Evolutionary conservation across 176 grass and related monocot species (phyloP), one percentile per base, ranked within the genome.

Genomic region (Canna indica): DNA sequence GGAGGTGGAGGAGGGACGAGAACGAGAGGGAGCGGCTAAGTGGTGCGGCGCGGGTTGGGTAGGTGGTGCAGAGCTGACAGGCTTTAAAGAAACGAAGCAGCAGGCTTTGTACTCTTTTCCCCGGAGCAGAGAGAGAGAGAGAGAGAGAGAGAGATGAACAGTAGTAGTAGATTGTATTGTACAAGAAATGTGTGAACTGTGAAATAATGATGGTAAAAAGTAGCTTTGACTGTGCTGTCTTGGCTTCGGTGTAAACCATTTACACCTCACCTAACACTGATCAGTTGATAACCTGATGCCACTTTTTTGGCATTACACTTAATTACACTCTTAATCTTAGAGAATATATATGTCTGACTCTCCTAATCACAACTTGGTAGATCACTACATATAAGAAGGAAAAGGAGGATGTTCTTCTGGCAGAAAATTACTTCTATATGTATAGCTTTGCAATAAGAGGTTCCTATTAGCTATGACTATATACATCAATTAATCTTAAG

Each of bases 21-120:
- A 65, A 27, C 36, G 34, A 20, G 53, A 62, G 24, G 57, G 61
- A 63, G 15, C 27, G 5, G 59, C 12, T 12, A 17, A 29, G 29
- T 6, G 28, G 30, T 15, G 59, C 4, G 29, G 14, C 27, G 54
- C 45, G 30, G 10, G 5, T 66, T 65, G 7, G 63, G 34, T 65
- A 12, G 35, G 63, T 66, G 62, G 63, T 74, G 67, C 75, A 84
- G 91, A 92, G 82, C 79, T 76, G 66, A 90, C 88, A 87, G 59
- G 77, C 86, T 85, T 87, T 87, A 97, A 87, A 92, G 82, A 42
- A 47, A 13, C 33, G 70, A 75, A 64, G 76, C 74, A 54, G 80
- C 75, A 75, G n/a, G 82, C 53, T 61, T 64, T 61, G 39, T 74
- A 57, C 64, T 73, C 20, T 10, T 12, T 25, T 39, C 35, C 3